phyloP scores from a whole-genome alignment of 2,329 filamentous ascomycete species.

The Gyromitra esculenta region DNA sequence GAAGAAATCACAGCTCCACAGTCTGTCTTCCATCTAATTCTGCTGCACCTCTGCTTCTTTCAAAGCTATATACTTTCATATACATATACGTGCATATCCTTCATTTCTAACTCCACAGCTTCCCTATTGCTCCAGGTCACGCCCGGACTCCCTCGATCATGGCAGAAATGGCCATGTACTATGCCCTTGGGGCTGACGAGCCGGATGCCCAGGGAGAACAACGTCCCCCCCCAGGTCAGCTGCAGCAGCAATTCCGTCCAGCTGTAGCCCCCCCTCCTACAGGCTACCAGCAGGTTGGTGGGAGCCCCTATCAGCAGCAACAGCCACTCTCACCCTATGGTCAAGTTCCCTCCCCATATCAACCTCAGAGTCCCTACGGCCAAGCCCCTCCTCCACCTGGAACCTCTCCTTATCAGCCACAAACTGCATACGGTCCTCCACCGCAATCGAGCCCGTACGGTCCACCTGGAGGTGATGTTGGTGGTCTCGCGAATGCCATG shows the following conservation, averaged over 20 bases:
- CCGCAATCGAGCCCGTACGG: constrained; percentile 55
- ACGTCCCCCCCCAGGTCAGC: constrained; percentile 60
- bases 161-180: constrained; percentile 69
- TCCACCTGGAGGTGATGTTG: constrained; percentile 59
- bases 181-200: constrained; percentile 68
- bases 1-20: constrained; percentile 49
- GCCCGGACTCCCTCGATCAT: constrained; percentile 60
- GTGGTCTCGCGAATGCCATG: constrained; percentile 60
- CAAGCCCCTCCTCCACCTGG: constrained; percentile 54
- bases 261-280: constrained; percentile 60
- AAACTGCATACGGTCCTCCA: constrained; percentile 52
- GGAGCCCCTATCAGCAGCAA: constrained; percentile 41
- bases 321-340: constrained; percentile 47
- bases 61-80: not conserved
- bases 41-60: constrained; percentile 1
- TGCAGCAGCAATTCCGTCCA: constrained; percentile 59
- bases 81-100: not conserved
- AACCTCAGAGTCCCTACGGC: constrained; percentile 58
- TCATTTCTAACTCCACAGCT: constrained; percentile 30
- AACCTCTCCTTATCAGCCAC: constrained; percentile 54
- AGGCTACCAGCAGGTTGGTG: constrained; percentile 60
- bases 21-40: constrained; percentile 37
- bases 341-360: constrained; percentile 53
- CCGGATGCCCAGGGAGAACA: constrained; percentile 65
- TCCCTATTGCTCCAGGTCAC: constrained; percentile 42